Base-by-base conservation (phyloP, 345 rosid genomes). In the Eutrema yunnanense region DNA sequence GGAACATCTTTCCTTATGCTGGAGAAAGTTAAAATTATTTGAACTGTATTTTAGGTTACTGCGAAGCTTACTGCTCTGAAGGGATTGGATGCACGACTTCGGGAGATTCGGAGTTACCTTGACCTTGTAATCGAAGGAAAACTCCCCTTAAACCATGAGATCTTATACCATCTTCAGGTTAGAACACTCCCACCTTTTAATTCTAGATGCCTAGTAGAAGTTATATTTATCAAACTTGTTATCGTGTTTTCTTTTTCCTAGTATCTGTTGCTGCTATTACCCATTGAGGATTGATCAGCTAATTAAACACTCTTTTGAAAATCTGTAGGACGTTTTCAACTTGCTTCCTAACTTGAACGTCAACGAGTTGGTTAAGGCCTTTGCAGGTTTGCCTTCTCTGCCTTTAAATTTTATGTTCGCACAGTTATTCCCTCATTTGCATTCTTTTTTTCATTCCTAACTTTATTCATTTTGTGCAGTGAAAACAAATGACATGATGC, bases 101-200 rank as follows among this genome's bases (percentile, higher is more conserved):
- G 67, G 72, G 93, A 91, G 75, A 86, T 87, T 14, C 78, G 86
- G 30, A 70, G 81, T 61, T 87, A 89, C 73, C 96, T 91, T 64
- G 88, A 86, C 72, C 91, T 87, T 81, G 96, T 89, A 13, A 70
- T 89, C 52, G 96, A 89, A 40, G 89, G 72, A 57, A 92, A 83
- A 72, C 92, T 87, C 51, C 96, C 92, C 57, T 22, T 89, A 30
- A 91, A 89, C 62, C 96, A 91, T 49, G 92, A 91, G 81, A 87
- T 89, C 32, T 67, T 91, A 40, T 87, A 87, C 81, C 96, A 92
- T 82, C 83, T 87, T 67, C 94, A 89, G 90, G 92, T 91, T 30
- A 27, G 60, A 60, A 37, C 36, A n/a, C 49, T 9, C 16, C 11
- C 40, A 34, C 26, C 53, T 62, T 14, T 30, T n/a, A 37, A 49